phyloP scores from a whole-genome alignment of 306 rosid genomes.

The Glycine tomentella region DNA sequence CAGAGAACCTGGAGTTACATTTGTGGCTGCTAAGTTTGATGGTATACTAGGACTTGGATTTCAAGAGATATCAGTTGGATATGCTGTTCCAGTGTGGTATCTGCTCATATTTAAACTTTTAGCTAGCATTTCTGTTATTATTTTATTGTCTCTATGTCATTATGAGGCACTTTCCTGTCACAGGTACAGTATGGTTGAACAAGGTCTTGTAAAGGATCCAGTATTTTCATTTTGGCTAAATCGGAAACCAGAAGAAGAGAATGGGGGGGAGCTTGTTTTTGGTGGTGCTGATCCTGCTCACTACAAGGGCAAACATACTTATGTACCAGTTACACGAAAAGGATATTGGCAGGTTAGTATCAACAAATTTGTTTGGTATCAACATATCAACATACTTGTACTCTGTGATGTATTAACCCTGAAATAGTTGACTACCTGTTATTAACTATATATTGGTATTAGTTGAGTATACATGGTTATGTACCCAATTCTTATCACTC shows the following conservation, averaged over 20 bases:
- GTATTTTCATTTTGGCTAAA: conserved; percentile 97
- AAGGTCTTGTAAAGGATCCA: conserved; percentile 79
- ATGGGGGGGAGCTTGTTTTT: conserved; percentile 93
- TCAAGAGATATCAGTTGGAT: conserved; percentile 87
- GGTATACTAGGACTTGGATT: conserved; percentile 95
- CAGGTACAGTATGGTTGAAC: conserved; percentile 89
- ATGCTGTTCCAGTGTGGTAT: conserved; percentile 88
- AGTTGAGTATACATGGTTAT: too few species aligned
- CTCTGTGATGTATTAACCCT: not conserved
- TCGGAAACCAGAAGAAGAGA: conserved; percentile 66
- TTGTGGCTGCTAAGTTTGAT: conserved; percentile 83
- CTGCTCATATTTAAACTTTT: conserved; percentile 23
- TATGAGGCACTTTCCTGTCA: conserved; percentile 43
- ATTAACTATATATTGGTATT: too few species aligned
- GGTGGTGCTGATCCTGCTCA: conserved; percentile 97
- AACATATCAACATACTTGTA: conserved; percentile 21
- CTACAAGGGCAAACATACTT: conserved; percentile 82
- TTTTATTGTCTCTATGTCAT: conserved; percentile 10
- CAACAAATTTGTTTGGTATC: not conserved
- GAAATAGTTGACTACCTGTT: not conserved
- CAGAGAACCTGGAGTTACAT: conserved; percentile 71
- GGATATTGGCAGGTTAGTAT: conserved; percentile 96
- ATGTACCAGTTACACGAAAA: conserved; percentile 85
- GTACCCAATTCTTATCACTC: too few species aligned
- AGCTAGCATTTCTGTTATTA: conserved; percentile 1